Base-by-base conservation (phyloP, 352 stramenopile genomes). In the Phytophthora podocarpi region DNA sequence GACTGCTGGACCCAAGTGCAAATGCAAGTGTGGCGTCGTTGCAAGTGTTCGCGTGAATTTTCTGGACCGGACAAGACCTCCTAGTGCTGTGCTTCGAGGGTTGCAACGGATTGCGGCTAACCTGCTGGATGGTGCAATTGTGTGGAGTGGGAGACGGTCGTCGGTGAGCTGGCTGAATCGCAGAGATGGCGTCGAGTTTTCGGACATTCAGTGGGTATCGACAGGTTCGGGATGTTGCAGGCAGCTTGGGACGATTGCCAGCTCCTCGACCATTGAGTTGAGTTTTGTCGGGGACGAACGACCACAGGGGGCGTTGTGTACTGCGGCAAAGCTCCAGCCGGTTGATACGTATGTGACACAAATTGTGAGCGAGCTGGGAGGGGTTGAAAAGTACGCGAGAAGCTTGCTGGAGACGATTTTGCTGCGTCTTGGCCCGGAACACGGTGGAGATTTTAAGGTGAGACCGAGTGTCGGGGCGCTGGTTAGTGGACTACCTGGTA, bases 401-500 rank as follows among this genome's bases (percentile, higher is more conserved):
- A 67, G 23, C 24, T 43, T 89, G 34, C 31, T 87, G 36, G 62
- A 67, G 13, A 64, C 67, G 11, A 84, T 88, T 31, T 46, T 83
- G 30, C 43, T 60, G 34, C 69, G 77, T 2, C 56, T 83, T 32
- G 49, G 39, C 27, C 24, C 21, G 9, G 31, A 49, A 13, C 24
- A 52, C 9, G 16, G 36, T 23, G 26, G 12, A 9, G 28, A 51
- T 13, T 21, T 13, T 30, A 56, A 12, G 3, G 35, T 57, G 37
- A 56, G 37, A 49, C 68, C 70, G 3, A 79, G 64, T 39, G 74
- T 91, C 15, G 85, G 87, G 12, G 79, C 78, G 5, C 70, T 96
- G 8, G 53, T 94, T 21, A 87, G 70, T 45, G 87, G 87, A 13
- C 64, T 91, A 2, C 80, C 87, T 39, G 87, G 85, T 27, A 71